These are phyloP conservation scores for Brachypodium distachyon DNA, from an alignment of 202 grass and related monocot genomes.

Conservation along the genomic window DNA sequence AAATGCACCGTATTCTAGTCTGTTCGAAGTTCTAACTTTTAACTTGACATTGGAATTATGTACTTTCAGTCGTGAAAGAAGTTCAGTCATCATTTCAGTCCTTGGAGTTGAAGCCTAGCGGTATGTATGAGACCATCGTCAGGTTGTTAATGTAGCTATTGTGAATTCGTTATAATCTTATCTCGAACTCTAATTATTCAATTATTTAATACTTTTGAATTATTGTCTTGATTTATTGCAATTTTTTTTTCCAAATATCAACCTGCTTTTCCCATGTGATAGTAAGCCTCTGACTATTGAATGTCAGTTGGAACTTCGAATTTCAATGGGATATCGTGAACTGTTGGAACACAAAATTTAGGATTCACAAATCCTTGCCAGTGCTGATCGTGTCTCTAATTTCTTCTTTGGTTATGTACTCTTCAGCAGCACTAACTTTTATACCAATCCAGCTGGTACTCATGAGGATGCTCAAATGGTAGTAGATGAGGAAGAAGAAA, in stretches of 20 bases:
- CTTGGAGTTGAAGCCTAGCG: conserved; percentile 64
- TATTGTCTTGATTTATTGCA: neutral
- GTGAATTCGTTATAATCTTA: neutral
- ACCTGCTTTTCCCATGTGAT: neutral
- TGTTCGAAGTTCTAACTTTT: conserved; percentile 5
- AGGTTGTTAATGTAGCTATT: neutral
- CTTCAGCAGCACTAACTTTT: neutral
- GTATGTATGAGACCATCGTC: conserved; percentile 19
- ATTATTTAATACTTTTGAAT: neutral
- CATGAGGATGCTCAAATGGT: conserved; percentile 44
- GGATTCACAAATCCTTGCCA: neutral
- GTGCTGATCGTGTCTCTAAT: neutral
- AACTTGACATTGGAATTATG: neutral
- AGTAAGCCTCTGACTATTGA: neutral
- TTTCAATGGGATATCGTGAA: neutral
- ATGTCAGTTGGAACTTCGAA: neutral
- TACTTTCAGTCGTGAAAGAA: conserved; percentile 64
- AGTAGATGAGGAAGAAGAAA: conserved; percentile 40
- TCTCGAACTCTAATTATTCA: neutral
- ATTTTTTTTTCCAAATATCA: neutral
- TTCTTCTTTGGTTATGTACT: neutral
- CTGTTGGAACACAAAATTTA: neutral
- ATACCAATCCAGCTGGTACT: conserved; percentile 26
- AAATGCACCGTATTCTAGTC: neutral
- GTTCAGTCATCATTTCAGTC: conserved; percentile 61